These are phyloP conservation scores for Akanthomyces muscarius DNA, from an alignment of 2,329 filamentous ascomycete species.

Conservation along the genomic window DNA sequence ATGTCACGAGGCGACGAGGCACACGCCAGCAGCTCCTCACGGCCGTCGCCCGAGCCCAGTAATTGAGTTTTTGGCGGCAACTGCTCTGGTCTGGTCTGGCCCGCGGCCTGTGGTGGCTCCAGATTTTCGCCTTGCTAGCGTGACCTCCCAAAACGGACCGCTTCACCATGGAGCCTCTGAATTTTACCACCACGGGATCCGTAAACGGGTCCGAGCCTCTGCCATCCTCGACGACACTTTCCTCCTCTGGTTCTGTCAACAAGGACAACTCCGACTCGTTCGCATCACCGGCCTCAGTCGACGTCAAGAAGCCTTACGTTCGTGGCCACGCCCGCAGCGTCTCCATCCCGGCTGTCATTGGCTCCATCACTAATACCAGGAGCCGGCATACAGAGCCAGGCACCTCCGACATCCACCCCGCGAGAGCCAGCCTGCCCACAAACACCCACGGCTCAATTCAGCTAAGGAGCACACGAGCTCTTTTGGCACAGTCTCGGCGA, in stretches of 20 bases:
- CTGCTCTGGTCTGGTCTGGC: conserved; percentile 13
- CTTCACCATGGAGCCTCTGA: conserved; percentile 24
- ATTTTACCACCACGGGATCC: conserved; percentile 24
- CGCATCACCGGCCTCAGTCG: neutral
- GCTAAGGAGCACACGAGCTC: conserved; percentile 18
- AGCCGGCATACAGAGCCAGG: conserved; percentile 56
- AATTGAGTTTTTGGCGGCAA: neutral
- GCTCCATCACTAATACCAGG: conserved; percentile 44
- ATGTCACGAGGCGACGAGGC: conserved; percentile 5
- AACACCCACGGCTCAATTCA: conserved; percentile 11
- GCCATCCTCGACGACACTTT: conserved; percentile 12
- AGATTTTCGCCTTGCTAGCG: conserved; percentile 13
- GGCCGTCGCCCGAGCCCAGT: neutral
- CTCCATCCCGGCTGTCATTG: conserved; percentile 40
- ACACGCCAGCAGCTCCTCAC: neutral
- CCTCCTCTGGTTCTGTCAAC: conserved; percentile 8
- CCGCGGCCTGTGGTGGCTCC: conserved; percentile 19
- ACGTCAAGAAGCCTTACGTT: neutral
- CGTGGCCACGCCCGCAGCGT: conserved; percentile 35
- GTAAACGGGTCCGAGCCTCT: conserved; percentile 23
- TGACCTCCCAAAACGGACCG: conserved; percentile 13
- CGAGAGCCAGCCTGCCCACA: conserved; percentile 61
- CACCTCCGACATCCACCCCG: conserved; percentile 53
- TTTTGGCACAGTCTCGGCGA: conserved; percentile 16
- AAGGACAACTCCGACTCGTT: neutral